phyloP scores from a whole-genome alignment of 2,329 filamentous ascomycete species.

The Aspergillus clavatus region DNA sequence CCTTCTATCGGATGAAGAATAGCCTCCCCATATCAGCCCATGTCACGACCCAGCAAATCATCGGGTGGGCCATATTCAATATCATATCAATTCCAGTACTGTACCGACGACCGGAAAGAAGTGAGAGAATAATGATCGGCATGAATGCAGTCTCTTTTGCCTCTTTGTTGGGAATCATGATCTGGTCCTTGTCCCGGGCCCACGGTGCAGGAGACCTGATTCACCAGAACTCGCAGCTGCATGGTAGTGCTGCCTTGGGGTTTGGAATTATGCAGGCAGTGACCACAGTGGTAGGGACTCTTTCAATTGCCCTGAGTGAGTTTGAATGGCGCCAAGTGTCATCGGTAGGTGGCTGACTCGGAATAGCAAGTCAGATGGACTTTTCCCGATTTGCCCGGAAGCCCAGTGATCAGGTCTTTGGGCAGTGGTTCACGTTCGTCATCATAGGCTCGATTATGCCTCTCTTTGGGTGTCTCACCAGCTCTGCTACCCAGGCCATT shows the following conservation, averaged over 20 bases:
- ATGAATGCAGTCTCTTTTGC: slow-evolving; percentile 13
- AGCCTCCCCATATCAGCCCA: slow-evolving; percentile 28
- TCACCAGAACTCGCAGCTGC: slow-evolving; percentile 6
- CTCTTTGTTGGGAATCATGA: slow-evolving; percentile 22
- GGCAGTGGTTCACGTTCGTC: slow-evolving; percentile 38
- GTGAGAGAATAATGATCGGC: background rate
- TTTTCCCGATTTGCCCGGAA: slow-evolving; percentile 41
- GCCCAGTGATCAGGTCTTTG: slow-evolving; percentile 41
- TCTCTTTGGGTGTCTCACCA: slow-evolving; percentile 37
- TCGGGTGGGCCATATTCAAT: slow-evolving; percentile 36
- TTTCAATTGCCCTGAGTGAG: slow-evolving; percentile 39
- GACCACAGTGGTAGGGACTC: slow-evolving; percentile 41
- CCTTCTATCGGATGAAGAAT: slow-evolving; percentile 27
- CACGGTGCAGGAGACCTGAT: slow-evolving; percentile 29
- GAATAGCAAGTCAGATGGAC: slow-evolving; percentile 40
- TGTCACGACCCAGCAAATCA: slow-evolving; percentile 34
- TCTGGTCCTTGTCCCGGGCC: slow-evolving; percentile 33
- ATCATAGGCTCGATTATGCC: slow-evolving; percentile 38
- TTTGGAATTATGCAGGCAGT: slow-evolving; percentile 39
- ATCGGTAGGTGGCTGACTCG: background rate
- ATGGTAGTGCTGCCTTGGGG: slow-evolving; percentile 19
- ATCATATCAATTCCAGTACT: slow-evolving; percentile 39
- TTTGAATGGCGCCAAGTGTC: background rate
- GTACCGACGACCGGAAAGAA: slow-evolving; percentile 40
- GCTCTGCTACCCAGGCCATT: slow-evolving; percentile 28